Conservation (phyloP, 306 rosid species). For the Oxytropis ochrocephala region DNA sequence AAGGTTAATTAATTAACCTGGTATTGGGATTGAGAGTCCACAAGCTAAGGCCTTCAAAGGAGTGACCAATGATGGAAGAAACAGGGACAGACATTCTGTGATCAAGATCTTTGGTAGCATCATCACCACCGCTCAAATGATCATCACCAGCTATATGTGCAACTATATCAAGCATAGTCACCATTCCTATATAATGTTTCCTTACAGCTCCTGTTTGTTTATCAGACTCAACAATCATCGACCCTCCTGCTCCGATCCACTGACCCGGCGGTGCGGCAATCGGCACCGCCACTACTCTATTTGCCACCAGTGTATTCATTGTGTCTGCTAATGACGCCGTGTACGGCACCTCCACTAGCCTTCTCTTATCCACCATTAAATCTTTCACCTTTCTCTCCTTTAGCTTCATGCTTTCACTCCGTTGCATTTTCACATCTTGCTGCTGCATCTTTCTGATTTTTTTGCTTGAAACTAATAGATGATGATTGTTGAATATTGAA, state of each 20-base stretch:
- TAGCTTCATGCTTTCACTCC: constrained; percentile 17
- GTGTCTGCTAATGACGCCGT: constrained; percentile 73
- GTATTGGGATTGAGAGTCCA: constrained; percentile 87
- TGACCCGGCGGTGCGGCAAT: constrained; percentile 95
- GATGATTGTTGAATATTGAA: not conserved
- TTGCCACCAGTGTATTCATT: constrained; percentile 67
- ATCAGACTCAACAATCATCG: constrained; percentile 80
- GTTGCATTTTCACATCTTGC: constrained; percentile 5
- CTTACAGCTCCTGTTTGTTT: constrained; percentile 51
- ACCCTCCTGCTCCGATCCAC: constrained; percentile 91
- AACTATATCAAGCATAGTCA: constrained; percentile 79
- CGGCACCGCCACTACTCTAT: constrained; percentile 65
- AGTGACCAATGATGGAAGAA: constrained; percentile 63
- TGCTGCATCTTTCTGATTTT: constrained; percentile 32
- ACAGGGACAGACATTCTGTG: constrained; percentile 56
- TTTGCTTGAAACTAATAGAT: not conserved
- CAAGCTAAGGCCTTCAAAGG: constrained; percentile 68
- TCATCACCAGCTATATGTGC: constrained; percentile 72
- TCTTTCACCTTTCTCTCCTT: constrained; percentile 55
- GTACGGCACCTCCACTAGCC: constrained; percentile 86
- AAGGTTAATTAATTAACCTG: constrained; percentile 36
- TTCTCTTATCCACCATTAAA: constrained; percentile 46
- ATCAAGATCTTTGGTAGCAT: constrained; percentile 44
- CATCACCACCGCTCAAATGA: constrained; percentile 26
- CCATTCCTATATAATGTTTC: constrained; percentile 90